Conservation (phyloP, 2,329 filamentous ascomycete species). For the Verticillium alfalfae region DNA sequence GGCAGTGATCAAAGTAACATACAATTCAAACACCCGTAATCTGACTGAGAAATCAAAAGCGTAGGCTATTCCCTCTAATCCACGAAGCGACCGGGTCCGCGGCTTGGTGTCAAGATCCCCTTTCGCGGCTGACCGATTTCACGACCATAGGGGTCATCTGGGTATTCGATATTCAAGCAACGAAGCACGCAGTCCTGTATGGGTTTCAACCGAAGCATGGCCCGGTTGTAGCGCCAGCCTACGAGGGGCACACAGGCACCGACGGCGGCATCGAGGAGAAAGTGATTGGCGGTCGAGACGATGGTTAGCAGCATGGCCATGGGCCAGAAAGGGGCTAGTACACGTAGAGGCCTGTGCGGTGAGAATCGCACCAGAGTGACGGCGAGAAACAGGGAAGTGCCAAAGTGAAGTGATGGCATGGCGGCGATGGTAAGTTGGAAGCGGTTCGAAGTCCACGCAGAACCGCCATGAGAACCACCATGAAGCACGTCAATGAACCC, state of each 20-base stretch:
- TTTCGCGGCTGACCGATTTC: not conserved
- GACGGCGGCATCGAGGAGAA: conserved; percentile 27
- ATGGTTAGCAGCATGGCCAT: conserved; percentile 33
- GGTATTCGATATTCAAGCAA: not conserved
- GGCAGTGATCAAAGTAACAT: too few species aligned
- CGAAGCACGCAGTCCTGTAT: conserved; percentile 20
- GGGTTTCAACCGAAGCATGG: conserved; percentile 18
- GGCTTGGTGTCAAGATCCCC: not conserved
- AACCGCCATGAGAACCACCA: conserved; percentile 16
- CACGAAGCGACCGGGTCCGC: not conserved
- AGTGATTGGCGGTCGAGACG: conserved; percentile 33
- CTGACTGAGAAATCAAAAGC: too few species aligned
- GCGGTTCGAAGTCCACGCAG: conserved; percentile 36
- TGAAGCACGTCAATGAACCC: conserved; percentile 42
- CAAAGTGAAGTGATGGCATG: conserved; percentile 44
- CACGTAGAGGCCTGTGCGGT: conserved; percentile 28
- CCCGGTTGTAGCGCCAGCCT: conserved; percentile 24
- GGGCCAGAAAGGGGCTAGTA: conserved; percentile 35
- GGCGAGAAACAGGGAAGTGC: conserved; percentile 29
- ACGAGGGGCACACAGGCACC: conserved; percentile 25
- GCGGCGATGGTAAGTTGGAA: conserved; percentile 42
- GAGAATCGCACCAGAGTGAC: conserved; percentile 29
- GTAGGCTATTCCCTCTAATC: not conserved
- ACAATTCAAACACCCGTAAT: too few species aligned
- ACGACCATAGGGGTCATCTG: not conserved